phyloP scores from a whole-genome alignment of 192 early-diverging fungal species.

The Coemansia sp. region DNA sequence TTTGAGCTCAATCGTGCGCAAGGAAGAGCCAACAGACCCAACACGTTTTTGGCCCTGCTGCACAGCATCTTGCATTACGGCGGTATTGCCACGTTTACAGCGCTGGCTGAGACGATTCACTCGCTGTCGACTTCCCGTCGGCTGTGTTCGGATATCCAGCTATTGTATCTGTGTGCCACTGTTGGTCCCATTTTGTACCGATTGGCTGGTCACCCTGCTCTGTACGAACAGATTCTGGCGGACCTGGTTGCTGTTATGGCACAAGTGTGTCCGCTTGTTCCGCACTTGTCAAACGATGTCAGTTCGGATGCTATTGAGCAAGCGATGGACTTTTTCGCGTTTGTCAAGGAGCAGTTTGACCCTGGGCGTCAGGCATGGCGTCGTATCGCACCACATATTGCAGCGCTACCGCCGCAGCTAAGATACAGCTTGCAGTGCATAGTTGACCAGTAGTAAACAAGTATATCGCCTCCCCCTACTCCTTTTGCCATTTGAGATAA shows the following conservation, averaged over 20 bases:
- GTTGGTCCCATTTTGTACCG: slow-evolving; percentile 70
- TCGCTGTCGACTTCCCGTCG: slow-evolving; percentile 32
- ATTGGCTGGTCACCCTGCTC: slow-evolving; percentile 49
- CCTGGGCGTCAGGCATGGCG: slow-evolving; percentile 40
- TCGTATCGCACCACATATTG: slow-evolving; percentile 40
- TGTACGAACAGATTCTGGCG: slow-evolving; percentile 41
- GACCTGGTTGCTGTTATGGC: slow-evolving; percentile 43
- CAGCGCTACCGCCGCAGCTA: slow-evolving; percentile 31
- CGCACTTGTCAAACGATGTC: slow-evolving; percentile 7
- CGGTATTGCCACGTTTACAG: slow-evolving; percentile 57
- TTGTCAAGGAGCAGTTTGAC: slow-evolving; percentile 50
- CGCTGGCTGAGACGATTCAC: slow-evolving; percentile 43
- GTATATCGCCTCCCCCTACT: too few species aligned
- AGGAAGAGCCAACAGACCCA: slow-evolving; percentile 61
- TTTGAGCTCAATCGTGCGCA: slow-evolving; percentile 53
- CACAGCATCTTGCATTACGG: slow-evolving; percentile 74
- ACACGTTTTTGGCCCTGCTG: slow-evolving; percentile 67
- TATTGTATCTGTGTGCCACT: slow-evolving; percentile 67
- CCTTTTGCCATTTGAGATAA: too few species aligned
- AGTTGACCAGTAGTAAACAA: slow-evolving; percentile 35
- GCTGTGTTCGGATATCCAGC: slow-evolving; percentile 64
- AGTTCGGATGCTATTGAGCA: slow-evolving; percentile 50
- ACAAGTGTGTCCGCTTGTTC: slow-evolving; percentile 32
- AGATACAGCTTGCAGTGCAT: slow-evolving; percentile 45
- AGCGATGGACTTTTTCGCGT: slow-evolving; percentile 52